Base-by-base conservation (phyloP, 352 stramenopile genomes). In the Globisporangium nunn region DNA sequence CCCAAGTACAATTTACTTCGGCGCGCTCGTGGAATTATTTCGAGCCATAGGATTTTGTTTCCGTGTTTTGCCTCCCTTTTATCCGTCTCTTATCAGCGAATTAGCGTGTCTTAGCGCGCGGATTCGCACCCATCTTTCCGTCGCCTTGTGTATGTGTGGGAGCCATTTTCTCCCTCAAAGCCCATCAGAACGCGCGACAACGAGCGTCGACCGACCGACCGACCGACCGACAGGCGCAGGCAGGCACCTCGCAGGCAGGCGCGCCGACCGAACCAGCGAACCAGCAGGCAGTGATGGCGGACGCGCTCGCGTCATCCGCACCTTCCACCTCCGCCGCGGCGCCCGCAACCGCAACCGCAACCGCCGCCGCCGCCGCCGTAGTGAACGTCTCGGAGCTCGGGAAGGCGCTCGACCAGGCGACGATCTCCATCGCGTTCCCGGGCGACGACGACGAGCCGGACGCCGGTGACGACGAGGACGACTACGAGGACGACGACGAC, bases 351-450 rank as follows among this genome's bases (percentile, higher is more conserved):
- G 28, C 46, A 50, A 18, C 49, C 47, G 3, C 52, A 44, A 41
- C 52, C 56, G 58, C 64, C 52, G 49, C 48, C 31, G 37, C 33
- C 57, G n/a, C 23, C 58, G 31, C 18, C 12, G 14, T 18, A 3
- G 54, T 66, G 50, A 66, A 89, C 58, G 71, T 94, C 33, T 89
- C 80, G 57, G 84, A 72, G 53, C 72, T 94, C 44, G 84, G 81
- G 11, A 83, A 84, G 53, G 81, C 84, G 35, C 72, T 94, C 33
- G 73, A 82, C 59, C 74, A 92, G 62, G 68, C 81, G 37, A 85
- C 74, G 18, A 91, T 94, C 55, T 91, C 83, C 8, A 1, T 52
- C 46, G 18, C 60, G 17, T 46, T 45, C 17, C 50, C 49, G 3
- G 43, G n/a, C 35, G 28, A 47, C 12, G 60, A 59, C 5, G 59